Evolutionary conservation across 768 basidiomycete genomes (phyloP), one percentile per base, ranked within the genome.

Genomic region (Chalciporus chontae): DNA sequence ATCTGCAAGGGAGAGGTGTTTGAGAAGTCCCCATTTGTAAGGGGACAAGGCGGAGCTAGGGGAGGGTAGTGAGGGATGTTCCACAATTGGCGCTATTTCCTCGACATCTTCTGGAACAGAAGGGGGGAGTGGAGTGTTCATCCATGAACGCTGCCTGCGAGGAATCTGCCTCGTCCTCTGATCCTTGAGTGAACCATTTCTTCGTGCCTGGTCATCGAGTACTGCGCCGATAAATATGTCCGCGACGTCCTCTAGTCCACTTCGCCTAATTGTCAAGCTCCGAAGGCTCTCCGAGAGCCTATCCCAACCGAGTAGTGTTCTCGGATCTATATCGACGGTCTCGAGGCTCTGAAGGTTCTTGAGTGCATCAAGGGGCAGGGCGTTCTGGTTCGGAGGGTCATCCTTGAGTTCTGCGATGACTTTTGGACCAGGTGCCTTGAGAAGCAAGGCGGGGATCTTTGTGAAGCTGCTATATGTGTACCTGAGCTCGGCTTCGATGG

Each of bases 381-480:
- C 89, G 58, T 82, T 86, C 61, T 82, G 77, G 54, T 79, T 80
- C 1, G 87, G 83, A 4, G 84, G 75, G 46, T 91, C 87, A 31
- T 79, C 74, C 4, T 76, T 71, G 10, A 91, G 75, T 63, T 91
- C 91, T 5, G 77, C 64, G 21, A 94, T 83, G 56, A 81, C 69
- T 48, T 80, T 82, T 42, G 76, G 75, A 40, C 79, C 79, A 0
- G 88, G 86, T 2, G 84, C 76, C 52, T 73, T 77, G 48, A 94
- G 69, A 7, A 75, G 70, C 34, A 95, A 73, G 1, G 91, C 85
- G 14, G 93, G 93, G 0, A 96, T 73, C 69, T 89, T 92, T 39
- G 91, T 96, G 73, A 95, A 91, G 63, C 84, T 80, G 64, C 90
- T 91, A 72, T 84, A 95, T 54, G 94, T 77, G 67, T 84, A 91